phyloP scores from a whole-genome alignment of 1,139 yeast species.

The Pichia sp. region DNA sequence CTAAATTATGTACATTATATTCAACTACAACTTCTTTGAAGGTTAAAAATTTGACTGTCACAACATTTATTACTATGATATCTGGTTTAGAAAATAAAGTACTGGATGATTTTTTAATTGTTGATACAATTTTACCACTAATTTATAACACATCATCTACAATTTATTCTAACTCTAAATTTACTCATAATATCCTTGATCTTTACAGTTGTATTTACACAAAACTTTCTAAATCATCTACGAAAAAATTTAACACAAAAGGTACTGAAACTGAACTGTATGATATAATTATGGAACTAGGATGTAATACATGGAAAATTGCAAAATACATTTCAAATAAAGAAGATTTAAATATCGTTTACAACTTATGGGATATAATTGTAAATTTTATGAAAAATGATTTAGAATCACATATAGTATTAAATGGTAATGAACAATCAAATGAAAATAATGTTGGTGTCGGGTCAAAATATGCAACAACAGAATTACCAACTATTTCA shows the following conservation, averaged over 20 bases:
- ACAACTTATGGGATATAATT: conserved; percentile 12
- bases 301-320: conserved; percentile 30
- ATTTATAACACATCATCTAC: conserved; percentile 34
- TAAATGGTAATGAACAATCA: not conserved
- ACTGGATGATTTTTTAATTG: conserved; percentile 65
- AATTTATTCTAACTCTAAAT: conserved; percentile 25
- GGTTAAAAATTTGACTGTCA: conserved; percentile 67
- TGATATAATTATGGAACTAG: conserved; percentile 28
- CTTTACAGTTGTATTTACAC: conserved; percentile 26
- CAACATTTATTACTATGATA: conserved; percentile 55
- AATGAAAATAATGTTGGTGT: too few relatives aligned
- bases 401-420: conserved; percentile 1
- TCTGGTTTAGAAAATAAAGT: conserved; percentile 39
- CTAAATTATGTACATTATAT: conserved; percentile 64
- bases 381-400: conserved; percentile 19
- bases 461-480: not conserved
- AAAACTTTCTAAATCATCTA: conserved; percentile 20
- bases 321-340: conserved; percentile 16
- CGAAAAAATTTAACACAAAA: conserved; percentile 23
- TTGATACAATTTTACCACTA: conserved; percentile 73
- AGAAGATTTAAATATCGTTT: conserved; percentile 15
- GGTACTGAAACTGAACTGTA: conserved; percentile 23
- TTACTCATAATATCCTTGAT: conserved; percentile 24
- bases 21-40: conserved; percentile 77
- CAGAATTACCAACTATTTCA: too few relatives aligned